Base-by-base conservation (phyloP, 2,329 filamentous ascomycete genomes). In the Beauveria sp. region DNA sequence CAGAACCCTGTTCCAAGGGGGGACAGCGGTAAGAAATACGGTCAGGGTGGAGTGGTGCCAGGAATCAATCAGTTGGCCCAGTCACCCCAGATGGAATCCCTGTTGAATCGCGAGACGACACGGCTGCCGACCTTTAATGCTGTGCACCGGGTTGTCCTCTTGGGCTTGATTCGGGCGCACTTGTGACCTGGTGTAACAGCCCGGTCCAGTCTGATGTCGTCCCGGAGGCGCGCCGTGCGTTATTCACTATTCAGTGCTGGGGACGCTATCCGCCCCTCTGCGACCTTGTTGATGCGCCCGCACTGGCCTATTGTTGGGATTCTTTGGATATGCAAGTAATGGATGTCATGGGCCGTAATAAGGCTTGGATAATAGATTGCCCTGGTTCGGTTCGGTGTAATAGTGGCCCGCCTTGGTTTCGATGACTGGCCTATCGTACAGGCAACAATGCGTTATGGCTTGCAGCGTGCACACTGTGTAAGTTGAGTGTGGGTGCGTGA, bases 21-120 rank as follows among this genome's bases (percentile, higher is more conserved):
- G 50, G 42, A 28, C 59, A 42, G 43, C 43, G 42, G 42, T 40
- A 61, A 61, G 50, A 61, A 60, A 60, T 60, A 60, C 42, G 40
- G 50, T 60, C 49, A 38, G 58, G 24, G 58, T 60, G 58, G 58
- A 54, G 50, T 46, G 46, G 46, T 42, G 26, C 40, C 14, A 54
- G 58, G 42, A 54, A 54, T 46, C 48, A 53, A 52, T 34, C 49
- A 52, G 57, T 60, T 60, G 48, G 49, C 24, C 40, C 38, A 34
- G 48, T 53, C 57, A 46, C 34, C 57, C 57, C 48, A 52, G 49
- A 53, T 49, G 28, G 5, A 22, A 52, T 45, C 58, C 58, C 58
- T 48, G 58, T 42, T 46, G 40, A 60, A 60, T 24, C 22, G 42
- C 38, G 14, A 60, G 40, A 54, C 26, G 18, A 46, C 26, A 54